Percentiles rank a stretch among this genome's conserved stretches.
Evolutionary conservation across 495 filamentous ascomycete genomes (phyloP).

Genomic region (Amorphotheca resinae): DNA sequence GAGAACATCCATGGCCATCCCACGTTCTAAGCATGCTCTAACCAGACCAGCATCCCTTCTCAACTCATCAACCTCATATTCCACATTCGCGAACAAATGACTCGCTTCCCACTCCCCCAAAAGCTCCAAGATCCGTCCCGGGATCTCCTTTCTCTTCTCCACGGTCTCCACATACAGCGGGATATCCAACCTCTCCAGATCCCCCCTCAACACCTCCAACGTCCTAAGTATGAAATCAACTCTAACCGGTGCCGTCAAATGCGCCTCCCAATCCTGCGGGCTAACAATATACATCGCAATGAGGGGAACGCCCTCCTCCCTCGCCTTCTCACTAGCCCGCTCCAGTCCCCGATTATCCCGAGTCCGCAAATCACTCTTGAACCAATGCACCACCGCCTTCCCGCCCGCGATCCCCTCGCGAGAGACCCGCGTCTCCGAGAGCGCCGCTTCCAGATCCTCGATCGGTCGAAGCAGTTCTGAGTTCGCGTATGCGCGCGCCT

Average conservation of each 20-base stretch:
- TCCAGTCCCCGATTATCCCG: conserved; percentile 63
- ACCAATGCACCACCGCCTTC: conserved; percentile 78
- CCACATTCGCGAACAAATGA: conserved; percentile 57
- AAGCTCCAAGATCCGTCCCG: conserved; percentile 52
- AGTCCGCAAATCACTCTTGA: conserved; percentile 68
- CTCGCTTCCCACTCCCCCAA: conserved; percentile 63
- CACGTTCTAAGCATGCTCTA: conserved; percentile 41
- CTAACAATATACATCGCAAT: conserved; percentile 72
- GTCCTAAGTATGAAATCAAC: conserved; percentile 73
- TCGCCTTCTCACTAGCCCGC: conserved; percentile 54
- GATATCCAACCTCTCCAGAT: conserved; percentile 60
- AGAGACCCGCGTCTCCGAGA: conserved; percentile 35
- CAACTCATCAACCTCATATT: conserved; percentile 72
- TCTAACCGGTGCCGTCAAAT: conserved; percentile 55
- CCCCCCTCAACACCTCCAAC: conserved; percentile 48
- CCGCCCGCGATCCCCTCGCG: conserved; percentile 35
- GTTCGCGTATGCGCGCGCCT: conserved; percentile 57
- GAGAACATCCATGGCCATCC: conserved; percentile 48
- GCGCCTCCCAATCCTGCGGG: conserved; percentile 77
- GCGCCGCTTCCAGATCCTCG: conserved; percentile 41
- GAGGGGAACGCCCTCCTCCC: conserved; percentile 49
- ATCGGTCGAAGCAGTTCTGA: conserved; percentile 59
- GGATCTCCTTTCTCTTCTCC: conserved; percentile 49
- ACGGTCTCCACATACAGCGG: conserved; percentile 68
- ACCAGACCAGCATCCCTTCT: conserved; percentile 59